Conservation (phyloP, 1,284 basidiomycete genomes). For the Mycena citricolor region DNA sequence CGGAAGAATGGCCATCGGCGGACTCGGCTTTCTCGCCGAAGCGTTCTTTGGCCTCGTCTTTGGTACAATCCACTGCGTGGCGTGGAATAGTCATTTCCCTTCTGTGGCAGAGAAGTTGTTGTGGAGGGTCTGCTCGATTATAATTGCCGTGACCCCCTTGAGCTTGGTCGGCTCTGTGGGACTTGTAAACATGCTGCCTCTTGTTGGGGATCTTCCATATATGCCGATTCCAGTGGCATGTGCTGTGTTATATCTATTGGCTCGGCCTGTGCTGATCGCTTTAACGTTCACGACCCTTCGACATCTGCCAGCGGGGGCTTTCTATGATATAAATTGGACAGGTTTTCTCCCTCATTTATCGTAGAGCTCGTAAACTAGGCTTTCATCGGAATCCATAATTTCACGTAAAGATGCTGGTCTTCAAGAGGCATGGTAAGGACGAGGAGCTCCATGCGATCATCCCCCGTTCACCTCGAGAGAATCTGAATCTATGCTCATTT, state of each 20-base stretch:
- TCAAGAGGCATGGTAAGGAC: no score
- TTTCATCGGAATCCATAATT: no score
- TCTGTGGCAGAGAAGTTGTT: not conserved
- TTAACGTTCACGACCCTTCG: not conserved
- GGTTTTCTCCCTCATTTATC: not conserved
- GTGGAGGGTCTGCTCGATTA: not conserved
- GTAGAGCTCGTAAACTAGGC: no score
- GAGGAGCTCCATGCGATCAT: no score
- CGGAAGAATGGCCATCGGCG: no score
- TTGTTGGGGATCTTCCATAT: not conserved
- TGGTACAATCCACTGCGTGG: not conserved
- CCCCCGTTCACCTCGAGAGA: no score
- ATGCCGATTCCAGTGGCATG: not conserved
- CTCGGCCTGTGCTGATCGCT: not conserved
- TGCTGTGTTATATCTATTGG: not conserved
- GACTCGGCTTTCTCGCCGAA: not conserved
- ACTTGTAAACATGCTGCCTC: not conserved
- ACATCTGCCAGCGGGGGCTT: not conserved
- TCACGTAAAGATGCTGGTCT: no score
- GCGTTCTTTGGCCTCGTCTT: not conserved
- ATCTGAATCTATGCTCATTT: no score
- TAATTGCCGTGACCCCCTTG: not conserved
- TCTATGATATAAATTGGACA: slow-evolving; percentile 3
- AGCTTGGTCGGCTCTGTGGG: not conserved
- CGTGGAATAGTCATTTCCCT: not conserved